These are phyloP conservation scores for Amphicarpaea edgeworthii DNA, from an alignment of 306 rosid genomes.

Conservation along the genomic window DNA sequence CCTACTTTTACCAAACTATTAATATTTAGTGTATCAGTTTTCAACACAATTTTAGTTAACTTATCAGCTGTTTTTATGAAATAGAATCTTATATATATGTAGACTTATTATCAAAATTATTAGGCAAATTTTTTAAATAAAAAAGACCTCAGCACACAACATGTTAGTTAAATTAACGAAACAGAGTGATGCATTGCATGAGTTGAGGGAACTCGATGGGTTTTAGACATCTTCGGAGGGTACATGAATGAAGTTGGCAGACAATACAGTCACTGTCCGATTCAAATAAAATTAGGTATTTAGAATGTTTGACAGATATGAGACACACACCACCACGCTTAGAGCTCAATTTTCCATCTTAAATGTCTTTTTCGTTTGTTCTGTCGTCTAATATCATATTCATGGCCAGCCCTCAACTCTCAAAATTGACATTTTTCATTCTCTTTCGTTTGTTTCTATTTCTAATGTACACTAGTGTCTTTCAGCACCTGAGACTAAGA, in stretches of 20 bases:
- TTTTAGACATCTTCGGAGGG: constrained; percentile 17
- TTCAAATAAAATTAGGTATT: not conserved
- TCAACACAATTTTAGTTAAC: no score
- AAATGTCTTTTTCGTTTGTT: constrained; percentile 39
- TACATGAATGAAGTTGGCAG: constrained; percentile 35
- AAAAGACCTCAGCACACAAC: not conserved
- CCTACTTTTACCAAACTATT: no score
- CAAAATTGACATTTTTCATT: constrained; percentile 25
- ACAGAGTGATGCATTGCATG: constrained; percentile 1
- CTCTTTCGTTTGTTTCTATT: constrained; percentile 6
- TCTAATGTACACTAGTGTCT: constrained; percentile 3
- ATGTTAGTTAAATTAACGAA: constrained; percentile 11
- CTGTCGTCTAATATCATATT: constrained; percentile 42
- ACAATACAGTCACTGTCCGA: constrained; percentile 21
- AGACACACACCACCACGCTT: constrained; percentile 28
- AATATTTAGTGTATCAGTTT: no score
- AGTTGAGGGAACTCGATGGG: constrained; percentile 1
- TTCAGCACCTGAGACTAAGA: constrained; percentile 11
- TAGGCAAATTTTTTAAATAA: not conserved
- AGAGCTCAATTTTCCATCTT: constrained; percentile 21
- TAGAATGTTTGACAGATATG: constrained; percentile 32
- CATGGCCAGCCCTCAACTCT: constrained; percentile 13
- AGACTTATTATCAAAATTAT: not conserved
- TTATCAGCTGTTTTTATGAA: no score
- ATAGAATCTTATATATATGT: no score